Evolutionary conservation across 352 stramenopile genomes (phyloP), one percentile per base, ranked within the genome.

Genomic region (Phytophthora quininea): DNA sequence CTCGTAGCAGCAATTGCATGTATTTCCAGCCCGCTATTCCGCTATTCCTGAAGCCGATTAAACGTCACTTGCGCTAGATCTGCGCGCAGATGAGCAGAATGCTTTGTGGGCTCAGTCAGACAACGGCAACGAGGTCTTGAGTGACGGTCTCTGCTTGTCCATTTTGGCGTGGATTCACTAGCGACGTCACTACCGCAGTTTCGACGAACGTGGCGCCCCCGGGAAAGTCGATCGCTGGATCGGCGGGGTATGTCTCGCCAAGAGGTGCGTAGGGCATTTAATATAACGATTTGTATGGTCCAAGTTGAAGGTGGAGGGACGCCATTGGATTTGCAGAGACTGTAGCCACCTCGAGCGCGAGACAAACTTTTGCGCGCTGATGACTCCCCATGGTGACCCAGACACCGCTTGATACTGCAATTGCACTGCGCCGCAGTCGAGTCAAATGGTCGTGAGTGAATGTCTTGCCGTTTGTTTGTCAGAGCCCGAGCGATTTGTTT

Each of bases 21-120:
- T 69, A 76, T 69, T 69, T 66, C 32, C 1, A 70, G 57, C 24
- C 12, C 24, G 32, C 60, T 69, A 66, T 59, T 74, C 63, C 57
- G 63, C 38, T 70, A 55, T 19, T 32, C 6, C 33, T 33, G 33
- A 38, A 24, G 4, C 47, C 9, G 15, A 4, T 27, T 27, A 35
- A 49, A 48, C 59, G 30, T 7, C 9, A 35, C 43, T 51, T 49
- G 38, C 49, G 19, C 19, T 24, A 0, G 19, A 43, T 57, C 42
- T 73, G 40, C 11, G 33, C 48, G 27, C 49, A 58, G 52, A 48
- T 60, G 65, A 65, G 64, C 30, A 12, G n/a, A 54, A 42, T 52
- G 52, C 32, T 27, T 54, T 67, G 50, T 66, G 61, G 30, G 43
- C 53, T n/a, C 33, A 6, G 8, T 24, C 19, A 9, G 14, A 38